phyloP scores from a whole-genome alignment of 306 rosid species.

The Pueraria montana region DNA sequence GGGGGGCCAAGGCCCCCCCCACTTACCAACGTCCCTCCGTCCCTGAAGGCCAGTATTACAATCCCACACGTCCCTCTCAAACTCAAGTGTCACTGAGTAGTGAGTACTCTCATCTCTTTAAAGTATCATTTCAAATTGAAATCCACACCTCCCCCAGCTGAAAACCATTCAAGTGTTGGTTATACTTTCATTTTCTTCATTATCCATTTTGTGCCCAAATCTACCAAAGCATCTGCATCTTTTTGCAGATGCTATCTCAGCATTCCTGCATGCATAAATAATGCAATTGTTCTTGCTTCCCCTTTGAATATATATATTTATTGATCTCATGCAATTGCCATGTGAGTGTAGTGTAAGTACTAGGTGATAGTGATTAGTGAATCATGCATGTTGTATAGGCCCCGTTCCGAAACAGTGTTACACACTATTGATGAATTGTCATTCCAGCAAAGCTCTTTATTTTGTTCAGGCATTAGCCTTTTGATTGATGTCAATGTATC shows the following conservation, averaged over 20 bases:
- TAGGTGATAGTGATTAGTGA: constrained; percentile 32
- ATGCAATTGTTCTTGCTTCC: constrained; percentile 27
- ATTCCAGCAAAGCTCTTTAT: constrained; percentile 22
- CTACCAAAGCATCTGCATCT: constrained; percentile 18
- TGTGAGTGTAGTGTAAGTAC: constrained; percentile 37
- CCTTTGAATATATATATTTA: not conserved
- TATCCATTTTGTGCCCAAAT: constrained; percentile 40
- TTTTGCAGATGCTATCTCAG: not conserved
- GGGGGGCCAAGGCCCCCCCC: too few relatives aligned
- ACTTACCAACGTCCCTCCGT: too few relatives aligned
- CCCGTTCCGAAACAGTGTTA: constrained; percentile 29
- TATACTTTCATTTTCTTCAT: constrained; percentile 34
- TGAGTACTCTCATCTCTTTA: not conserved
- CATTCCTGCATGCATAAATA: constrained; percentile 12
- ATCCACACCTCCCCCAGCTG: constrained; percentile 4
- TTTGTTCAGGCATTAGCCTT: constrained; percentile 32
- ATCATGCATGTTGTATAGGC: constrained; percentile 37
- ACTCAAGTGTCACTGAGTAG: not conserved
- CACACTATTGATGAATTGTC: not conserved
- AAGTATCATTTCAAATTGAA: constrained; percentile 10
- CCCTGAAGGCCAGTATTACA: constrained; percentile 16
- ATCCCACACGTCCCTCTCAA: constrained; percentile 42
- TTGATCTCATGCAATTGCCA: constrained; percentile 28
- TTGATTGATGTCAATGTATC: constrained; percentile 1
- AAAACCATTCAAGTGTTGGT: not conserved